Evolutionary conservation across 2,329 filamentous ascomycete genomes (phyloP).

Genomic region (Bimuria novae-zelandiae): DNA sequence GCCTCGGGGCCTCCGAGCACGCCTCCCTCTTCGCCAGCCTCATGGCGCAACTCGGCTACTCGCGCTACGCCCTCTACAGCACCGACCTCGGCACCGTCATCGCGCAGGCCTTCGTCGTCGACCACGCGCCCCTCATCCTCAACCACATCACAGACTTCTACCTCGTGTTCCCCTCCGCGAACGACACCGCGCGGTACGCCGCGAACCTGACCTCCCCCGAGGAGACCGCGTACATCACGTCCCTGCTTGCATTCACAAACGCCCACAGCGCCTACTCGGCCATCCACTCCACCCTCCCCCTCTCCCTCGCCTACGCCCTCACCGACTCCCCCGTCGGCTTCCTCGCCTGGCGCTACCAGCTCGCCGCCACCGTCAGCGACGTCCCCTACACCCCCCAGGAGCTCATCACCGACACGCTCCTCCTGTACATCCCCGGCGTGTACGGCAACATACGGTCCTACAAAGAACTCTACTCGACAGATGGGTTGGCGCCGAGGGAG

Average conservation of each 20-base stretch:
- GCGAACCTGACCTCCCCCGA: constrained; percentile 12
- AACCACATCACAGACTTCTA: constrained; percentile 14
- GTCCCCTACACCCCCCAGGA: neutral
- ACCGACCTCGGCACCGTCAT: constrained; percentile 12
- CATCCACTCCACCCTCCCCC: constrained; percentile 8
- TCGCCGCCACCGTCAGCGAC: constrained; percentile 8
- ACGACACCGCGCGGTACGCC: constrained; percentile 6
- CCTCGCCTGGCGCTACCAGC: constrained; percentile 11
- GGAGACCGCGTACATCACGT: constrained; percentile 9
- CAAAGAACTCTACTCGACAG: constrained; percentile 6
- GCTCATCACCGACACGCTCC: constrained; percentile 6
- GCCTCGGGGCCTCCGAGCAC: constrained; percentile 53
- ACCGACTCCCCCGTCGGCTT: constrained; percentile 17
- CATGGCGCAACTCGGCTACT: constrained; percentile 64
- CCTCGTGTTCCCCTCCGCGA: neutral
- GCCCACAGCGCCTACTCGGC: constrained; percentile 7
- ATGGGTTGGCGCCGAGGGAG: neutral
- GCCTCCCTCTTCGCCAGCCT: constrained; percentile 60
- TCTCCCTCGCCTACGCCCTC: constrained; percentile 9
- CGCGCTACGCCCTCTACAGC: constrained; percentile 54
- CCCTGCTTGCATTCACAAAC: neutral
- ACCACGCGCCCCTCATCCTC: constrained; percentile 5
- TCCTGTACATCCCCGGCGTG: constrained; percentile 12
- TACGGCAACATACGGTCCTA: constrained; percentile 11
- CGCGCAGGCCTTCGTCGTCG: neutral